Evolutionary conservation across 164 flowering plant genomes (phyloP).

Genomic region (Umbilicus rupestris): DNA sequence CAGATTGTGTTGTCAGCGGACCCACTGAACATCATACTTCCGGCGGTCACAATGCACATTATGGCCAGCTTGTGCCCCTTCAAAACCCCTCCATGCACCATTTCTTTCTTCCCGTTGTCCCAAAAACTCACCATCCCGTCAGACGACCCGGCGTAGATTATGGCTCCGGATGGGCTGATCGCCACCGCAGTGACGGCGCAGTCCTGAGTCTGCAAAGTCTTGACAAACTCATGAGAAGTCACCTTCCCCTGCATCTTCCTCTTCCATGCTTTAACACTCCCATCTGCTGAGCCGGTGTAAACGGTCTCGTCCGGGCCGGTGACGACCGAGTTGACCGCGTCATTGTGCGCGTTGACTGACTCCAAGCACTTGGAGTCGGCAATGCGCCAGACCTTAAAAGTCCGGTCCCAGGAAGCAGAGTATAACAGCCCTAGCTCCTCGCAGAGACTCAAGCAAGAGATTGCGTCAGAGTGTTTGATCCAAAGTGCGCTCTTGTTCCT

Average conservation of each 20-base stretch:
- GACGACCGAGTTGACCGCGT: conserved; percentile 76
- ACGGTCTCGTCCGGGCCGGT: conserved; percentile 42
- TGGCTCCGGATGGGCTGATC: conserved; percentile 22
- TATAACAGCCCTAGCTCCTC: conserved; percentile 53
- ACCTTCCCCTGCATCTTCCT: conserved; percentile 39
- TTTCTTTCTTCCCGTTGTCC: conserved; percentile 42
- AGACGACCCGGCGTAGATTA: conserved; percentile 69
- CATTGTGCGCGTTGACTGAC: conserved; percentile 68
- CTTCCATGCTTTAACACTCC: conserved; percentile 68
- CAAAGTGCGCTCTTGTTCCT: conserved; percentile 44
- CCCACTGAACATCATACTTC: conserved; percentile 57
- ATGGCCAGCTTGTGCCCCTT: conserved; percentile 77
- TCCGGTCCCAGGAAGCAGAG: conserved; percentile 86
- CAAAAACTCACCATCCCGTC: conserved; percentile 77
- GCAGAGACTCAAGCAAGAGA: conserved; percentile 63
- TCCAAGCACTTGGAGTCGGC: conserved; percentile 69
- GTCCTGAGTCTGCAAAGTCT: conserved; percentile 55
- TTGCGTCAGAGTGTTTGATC: conserved; percentile 78
- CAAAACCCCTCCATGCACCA: conserved; percentile 58
- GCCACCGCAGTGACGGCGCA: conserved; percentile 72
- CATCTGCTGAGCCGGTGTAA: conserved; percentile 82
- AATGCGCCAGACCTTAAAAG: conserved; percentile 69
- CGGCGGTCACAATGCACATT: conserved; percentile 57
- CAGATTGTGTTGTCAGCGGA: conserved; percentile 79
- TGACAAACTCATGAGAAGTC: conserved; percentile 31